Evolutionary conservation across 345 rosid species (phyloP).

Genomic region (Erucastrum elatum): DNA sequence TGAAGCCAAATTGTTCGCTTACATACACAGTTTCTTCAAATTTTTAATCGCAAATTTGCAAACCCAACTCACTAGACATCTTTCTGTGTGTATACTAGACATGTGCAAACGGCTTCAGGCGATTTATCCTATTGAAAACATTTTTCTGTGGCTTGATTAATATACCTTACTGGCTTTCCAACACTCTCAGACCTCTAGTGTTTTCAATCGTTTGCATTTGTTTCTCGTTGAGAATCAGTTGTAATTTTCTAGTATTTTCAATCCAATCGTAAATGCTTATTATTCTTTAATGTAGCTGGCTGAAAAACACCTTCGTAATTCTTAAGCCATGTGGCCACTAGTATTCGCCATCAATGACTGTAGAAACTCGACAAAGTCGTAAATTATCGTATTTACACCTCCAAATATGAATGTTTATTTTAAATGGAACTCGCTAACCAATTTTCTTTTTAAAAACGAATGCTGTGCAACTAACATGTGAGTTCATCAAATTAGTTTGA

Average conservation of each 20-base stretch:
- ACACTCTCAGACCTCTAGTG: neutral
- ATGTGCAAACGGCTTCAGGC: neutral
- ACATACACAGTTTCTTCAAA: neutral
- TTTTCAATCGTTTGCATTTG: neutral
- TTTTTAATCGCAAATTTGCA: neutral
- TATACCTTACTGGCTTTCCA: neutral
- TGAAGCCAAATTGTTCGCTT: conserved; percentile 4
- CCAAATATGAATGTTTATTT: neutral
- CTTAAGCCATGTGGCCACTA: neutral
- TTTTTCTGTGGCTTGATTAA: neutral
- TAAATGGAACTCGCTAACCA: neutral
- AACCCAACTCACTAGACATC: neutral
- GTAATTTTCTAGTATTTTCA: neutral
- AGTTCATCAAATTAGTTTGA: neutral
- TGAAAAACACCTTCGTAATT: neutral
- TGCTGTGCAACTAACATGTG: neutral
- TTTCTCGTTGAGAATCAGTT: neutral
- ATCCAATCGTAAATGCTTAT: neutral
- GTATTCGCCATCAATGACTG: conserved; percentile 7
- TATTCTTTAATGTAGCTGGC: neutral
- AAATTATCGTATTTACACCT: neutral
- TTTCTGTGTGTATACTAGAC: neutral
- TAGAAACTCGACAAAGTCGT: conserved; percentile 26
- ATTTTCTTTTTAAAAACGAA: neutral
- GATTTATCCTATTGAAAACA: no score